Percentiles rank a stretch among this genome's conserved stretches.
Conservation (phyloP, 345 rosid species). For the Hypericum androsaemum region DNA sequence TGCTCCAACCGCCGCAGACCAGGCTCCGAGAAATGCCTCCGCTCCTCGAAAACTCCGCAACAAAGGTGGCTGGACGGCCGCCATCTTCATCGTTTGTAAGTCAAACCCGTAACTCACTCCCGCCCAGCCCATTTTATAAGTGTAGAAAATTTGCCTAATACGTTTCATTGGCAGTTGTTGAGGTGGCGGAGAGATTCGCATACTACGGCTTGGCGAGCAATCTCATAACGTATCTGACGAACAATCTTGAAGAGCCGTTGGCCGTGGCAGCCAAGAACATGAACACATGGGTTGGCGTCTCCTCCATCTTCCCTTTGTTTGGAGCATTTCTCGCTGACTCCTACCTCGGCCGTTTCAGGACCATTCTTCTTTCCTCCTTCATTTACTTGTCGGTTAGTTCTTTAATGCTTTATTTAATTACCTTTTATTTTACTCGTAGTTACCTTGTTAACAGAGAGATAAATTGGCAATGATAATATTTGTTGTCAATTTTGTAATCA, state of each 20-base stretch:
- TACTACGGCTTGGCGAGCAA: slow-evolving; percentile 73
- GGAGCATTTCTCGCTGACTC: slow-evolving; percentile 85
- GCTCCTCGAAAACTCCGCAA: slow-evolving; percentile 3
- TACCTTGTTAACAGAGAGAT: no score
- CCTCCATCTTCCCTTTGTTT: slow-evolving; percentile 57
- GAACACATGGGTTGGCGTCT: slow-evolving; percentile 74
- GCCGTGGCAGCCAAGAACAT: slow-evolving; percentile 58
- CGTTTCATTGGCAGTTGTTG: slow-evolving; percentile 44
- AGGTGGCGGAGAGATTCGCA: slow-evolving; percentile 70
- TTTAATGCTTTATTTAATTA: no score
- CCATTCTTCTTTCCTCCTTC: slow-evolving; percentile 52
- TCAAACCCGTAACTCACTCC: not conserved
- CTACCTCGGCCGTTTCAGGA: slow-evolving; percentile 73
- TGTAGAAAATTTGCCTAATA: not conserved
- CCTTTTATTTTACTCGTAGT: no score
- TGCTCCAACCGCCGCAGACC: no score
- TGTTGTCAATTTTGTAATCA: no score
- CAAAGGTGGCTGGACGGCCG: slow-evolving; percentile 80
- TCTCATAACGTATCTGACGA: slow-evolving; percentile 61
- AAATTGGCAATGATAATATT: no score
- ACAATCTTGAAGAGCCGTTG: slow-evolving; percentile 41
- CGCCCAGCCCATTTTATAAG: not conserved
- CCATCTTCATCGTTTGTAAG: slow-evolving; percentile 79
- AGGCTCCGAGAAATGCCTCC: not conserved
- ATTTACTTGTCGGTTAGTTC: slow-evolving; percentile 41